Evolutionary conservation across 164 flowering plant species (phyloP), one percentile per base, ranked within the genome.

Genomic region (Vitis labrusca): DNA sequence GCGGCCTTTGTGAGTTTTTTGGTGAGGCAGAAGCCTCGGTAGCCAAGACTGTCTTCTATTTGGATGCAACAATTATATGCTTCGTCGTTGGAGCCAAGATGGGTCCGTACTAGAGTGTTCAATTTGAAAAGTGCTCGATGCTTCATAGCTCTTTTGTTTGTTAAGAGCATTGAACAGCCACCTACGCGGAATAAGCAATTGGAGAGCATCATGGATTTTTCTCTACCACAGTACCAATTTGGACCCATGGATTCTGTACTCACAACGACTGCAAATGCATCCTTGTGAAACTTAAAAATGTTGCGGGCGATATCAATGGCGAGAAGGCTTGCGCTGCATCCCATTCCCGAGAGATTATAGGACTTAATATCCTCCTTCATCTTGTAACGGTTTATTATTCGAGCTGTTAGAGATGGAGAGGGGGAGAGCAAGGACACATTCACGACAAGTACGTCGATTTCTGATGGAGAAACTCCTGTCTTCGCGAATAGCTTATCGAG

Each of bases 321-420:
- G 8, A 88, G 72, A 8, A 86, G 30, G 72, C 92, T 86, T 1
- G 91, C 95, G 67, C 92, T 86, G 74, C 95, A 90, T 0, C 95
- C 95, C 92, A 88, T 86, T 8, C 92, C 95, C 1, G 91, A 69
- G 29, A 90, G 81, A 62, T 88, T 90, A 64, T 68, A 88, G 2
- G 74, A 71, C 66, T 82, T 87, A 1, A 90, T 47, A 60, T 85
- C 85, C 1, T 77, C 75, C 77, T 81, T 82, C 91, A 90, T 80
- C 71, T 88, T 85, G 89, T 90, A 92, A 0, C 71, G 80, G 68
- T 88, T 88, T 0, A 92, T 50, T 0, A 92, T 78, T 23, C 91
- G 76, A 6, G 92, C 59, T 5, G 89, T 44, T 1, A 87, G 72
- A 48, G 91, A 90, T 0, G 97, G 94, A 1, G 67, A 71, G 0